Conservation (phyloP, 2,329 filamentous ascomycete genomes). For the Chrysoporthe cubensis region DNA sequence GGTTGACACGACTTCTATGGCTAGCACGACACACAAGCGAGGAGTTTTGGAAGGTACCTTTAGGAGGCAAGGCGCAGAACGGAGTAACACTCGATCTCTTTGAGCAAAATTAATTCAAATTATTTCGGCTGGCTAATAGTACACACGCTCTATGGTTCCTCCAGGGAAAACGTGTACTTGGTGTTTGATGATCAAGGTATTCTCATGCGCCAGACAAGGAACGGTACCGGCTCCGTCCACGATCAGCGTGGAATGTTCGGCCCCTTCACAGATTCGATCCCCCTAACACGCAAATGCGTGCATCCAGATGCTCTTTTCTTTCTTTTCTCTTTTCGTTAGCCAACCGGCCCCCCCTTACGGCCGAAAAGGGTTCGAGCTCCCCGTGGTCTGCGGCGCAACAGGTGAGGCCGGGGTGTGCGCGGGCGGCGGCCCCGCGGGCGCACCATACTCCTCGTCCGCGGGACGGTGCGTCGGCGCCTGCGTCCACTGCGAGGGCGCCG, state of each 20-base stretch:
- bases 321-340: too few species aligned
- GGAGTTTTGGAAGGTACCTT: conserved; percentile 11
- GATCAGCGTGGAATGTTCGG: background rate
- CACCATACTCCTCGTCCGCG: conserved; percentile 42
- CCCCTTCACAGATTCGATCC: background rate
- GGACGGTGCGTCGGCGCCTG: conserved; percentile 8
- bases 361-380: conserved; percentile 31
- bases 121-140: conserved; percentile 2
- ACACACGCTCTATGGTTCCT: conserved; percentile 22
- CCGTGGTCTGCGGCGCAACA: conserved; percentile 31
- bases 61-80: background rate
- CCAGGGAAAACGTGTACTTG: conserved; percentile 24
- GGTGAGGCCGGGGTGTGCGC: conserved; percentile 29
- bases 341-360: conserved; percentile 25
- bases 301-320: background rate
- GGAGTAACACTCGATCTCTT: background rate
- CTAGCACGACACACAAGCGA: conserved; percentile 9
- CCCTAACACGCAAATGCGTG: conserved; percentile 22
- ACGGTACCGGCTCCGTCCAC: background rate
- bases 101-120: background rate
- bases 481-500: conserved; percentile 54
- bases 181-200: background rate
- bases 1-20: conserved; percentile 23
- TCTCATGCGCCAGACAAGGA: background rate
- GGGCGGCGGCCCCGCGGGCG: conserved; percentile 56